Evolutionary conservation across 1,284 basidiomycete genomes (phyloP), one percentile per base, ranked within the genome.

Genomic region (Blastosporella zonata): DNA sequence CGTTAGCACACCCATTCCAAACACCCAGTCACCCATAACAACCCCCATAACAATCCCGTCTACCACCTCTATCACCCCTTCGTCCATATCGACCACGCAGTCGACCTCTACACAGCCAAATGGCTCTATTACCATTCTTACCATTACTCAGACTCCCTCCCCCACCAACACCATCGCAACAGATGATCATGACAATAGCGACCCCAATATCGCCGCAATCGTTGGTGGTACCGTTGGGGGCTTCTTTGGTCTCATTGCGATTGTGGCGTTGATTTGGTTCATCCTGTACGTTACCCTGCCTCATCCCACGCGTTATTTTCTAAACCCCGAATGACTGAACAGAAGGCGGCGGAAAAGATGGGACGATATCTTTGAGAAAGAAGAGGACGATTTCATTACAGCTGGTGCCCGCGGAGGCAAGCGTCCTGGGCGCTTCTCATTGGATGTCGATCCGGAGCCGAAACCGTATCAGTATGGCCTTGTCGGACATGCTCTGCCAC

Each of bases 141-240:
- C 55, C n/a, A 43, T 67, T 12, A 68, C 66, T 2, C 29, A 62
- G 13, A 57, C 63, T 9, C 61, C 68, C 1, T 62, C 65, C 1
- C 54, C 67, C 0, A 38, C 53, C 55, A n/a, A 59, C 59, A 35
- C 46, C 52, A 35, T 47, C 66, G 40, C 55, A 59, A 8, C 51
- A 57, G 25, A 57, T 50, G 47, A 49, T 59, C 52, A 59, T 6
- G 41, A 42, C 28, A 47, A 53, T 22, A 52, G 56, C 33, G 61
- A 52, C 21, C 54, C 67, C 2, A 64, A 70, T 50, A 52, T 74
- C 10, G 74, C 65, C 0, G 67, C 78, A 3, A 79, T 82, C 51
- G 63, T 78, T 13, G 79, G 79, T 36, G 79, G 79, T 18, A 72
- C 70, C 15, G 60, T 78, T 0, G 79, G 77, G 5, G 79, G 79